Base-by-base conservation (phyloP, 2,329 filamentous ascomycete species). In the Cercospora sp. region DNA sequence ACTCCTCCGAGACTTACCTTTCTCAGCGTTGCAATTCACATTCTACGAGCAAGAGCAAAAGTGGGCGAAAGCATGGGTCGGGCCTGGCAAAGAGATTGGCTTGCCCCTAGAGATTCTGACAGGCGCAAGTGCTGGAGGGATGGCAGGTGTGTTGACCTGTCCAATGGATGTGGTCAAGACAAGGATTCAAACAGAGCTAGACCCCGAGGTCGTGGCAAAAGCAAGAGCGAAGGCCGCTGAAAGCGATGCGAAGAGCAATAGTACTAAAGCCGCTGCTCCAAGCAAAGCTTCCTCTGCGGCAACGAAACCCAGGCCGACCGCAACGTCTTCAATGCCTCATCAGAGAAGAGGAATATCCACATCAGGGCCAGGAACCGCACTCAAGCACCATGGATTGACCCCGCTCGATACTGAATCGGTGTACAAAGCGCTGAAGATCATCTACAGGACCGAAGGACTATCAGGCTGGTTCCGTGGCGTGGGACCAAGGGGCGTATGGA, bases 101-200 rank as follows among this genome's bases (percentile, higher is more conserved):
- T 81, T 96, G 36, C 86, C 89, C 0, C 80, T 98, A 42, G 95
- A 99, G 78, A 90, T 98, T 26, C 80, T 96, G 13, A 99, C 95
- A 0, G 95, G 94, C 16, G 93, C 92, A 3, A 90, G 89, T 3
- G 96, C 95, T 5, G 95, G 95, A 73, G 94, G 94, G 45, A 88
- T 98, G 79, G 95, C 95, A 1, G 95, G 95, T 63, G 91, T 97
- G 7, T 89, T 99, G 13, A 99, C 95, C 1, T 98, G 95, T 76
- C 95, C 95, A 1, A 87, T 99, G 71, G 95, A 99, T 76, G 95
- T 99, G 5, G 94, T 99, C 69, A 99, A 99, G 82, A 99, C 95
- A 0, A 87, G 95, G 64, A 90, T 97, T 36, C 96, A 99, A 80
- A 99, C 95, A 0, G 95, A 99, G 79, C 87, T 96, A 62, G 89